Base-by-base conservation (phyloP, 1,284 basidiomycete genomes). In the Singerocomus inundabilis region DNA sequence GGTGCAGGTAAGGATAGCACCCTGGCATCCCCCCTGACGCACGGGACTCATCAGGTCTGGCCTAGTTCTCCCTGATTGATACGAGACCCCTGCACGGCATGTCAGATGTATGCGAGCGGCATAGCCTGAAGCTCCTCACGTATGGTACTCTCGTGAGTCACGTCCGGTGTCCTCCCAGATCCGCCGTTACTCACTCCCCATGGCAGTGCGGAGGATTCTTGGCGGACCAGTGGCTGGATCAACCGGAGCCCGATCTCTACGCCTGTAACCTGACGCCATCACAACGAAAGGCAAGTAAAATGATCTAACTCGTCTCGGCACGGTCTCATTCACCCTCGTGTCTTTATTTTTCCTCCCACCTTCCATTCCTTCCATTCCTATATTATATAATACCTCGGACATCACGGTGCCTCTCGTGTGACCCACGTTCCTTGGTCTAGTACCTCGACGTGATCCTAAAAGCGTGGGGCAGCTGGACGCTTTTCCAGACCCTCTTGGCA, bases 381-480 rank as follows among this genome's bases (percentile, higher is more conserved):
- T 26, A 43, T 44, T n/a, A 28, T 43, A 18, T 28, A 18, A 44
- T 11, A 11, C 6, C 25, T 6, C 11, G 4, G 9, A 24, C 30
- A 15, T 32, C 13, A 35, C 34, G n/a, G n/a, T n/a, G n/a, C 26
- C 6, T 36, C 40, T 46, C 39, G 32, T 46, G 28, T 11, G 31
- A 34, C 32, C 42, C 39, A 12, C 16, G 8, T 28, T 16, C 35
- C 37, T 24, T 36, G 32, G 2, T 31, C n/a, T 60, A 91, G 88
- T 91, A 91, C 66, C 80, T 90, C 37, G 88, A 91, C 57, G 81
- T 89, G 73, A 91, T 91, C 56, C 61, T 85, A 48, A 81, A 79
- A 55, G 85, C 79, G 0, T 91, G 88, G 89, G 89, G 88, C 2
- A 73, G 69, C 46, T 91, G 88, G 89, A 57, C 72, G 11, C 77